Conservation (phyloP, 257 asterid genomes). For the Salvia hispanica region DNA sequence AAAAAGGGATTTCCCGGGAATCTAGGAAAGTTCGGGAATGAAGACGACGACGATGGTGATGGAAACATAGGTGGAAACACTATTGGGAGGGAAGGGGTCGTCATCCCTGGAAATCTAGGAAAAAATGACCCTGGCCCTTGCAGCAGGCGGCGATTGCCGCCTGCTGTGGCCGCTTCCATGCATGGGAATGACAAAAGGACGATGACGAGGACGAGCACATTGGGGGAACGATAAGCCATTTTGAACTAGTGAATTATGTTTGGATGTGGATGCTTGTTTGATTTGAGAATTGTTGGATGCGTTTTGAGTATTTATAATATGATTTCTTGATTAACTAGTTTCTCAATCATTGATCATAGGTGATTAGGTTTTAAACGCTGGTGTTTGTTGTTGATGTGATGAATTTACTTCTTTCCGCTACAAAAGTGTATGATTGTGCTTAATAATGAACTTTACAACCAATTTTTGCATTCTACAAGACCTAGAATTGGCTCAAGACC, state of each 20-base stretch:
- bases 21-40: constrained; percentile 27
- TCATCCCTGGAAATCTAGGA: constrained; percentile 35
- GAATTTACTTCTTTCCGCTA: neutral
- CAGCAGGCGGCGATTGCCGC: constrained; percentile 33
- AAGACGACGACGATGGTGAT: neutral
- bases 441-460: neutral
- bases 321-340: too few relatives aligned
- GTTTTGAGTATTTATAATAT: constrained; percentile 5
- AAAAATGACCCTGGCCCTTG: neutral
- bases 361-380: constrained; percentile 3
- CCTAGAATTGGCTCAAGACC: neutral
- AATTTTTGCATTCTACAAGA: neutral
- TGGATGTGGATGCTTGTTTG: neutral
- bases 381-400: neutral
- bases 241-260: neutral
- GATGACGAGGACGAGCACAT: constrained; percentile 14
- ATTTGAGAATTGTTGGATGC: neutral
- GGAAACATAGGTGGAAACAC: constrained; percentile 2
- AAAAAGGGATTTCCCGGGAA: constrained; percentile 1
- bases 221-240: constrained; percentile 32
- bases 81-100: constrained; percentile 10
- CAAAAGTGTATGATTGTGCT: too few relatives aligned
- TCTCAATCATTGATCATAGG: neutral
- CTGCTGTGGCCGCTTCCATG: constrained; percentile 18
- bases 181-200: constrained; percentile 26